A percentile compares a stretch with the other conserved stretches of the same genome.
These are phyloP conservation scores for Platanus orientalis DNA, from an alignment of 164 flowering plant genomes.

Conservation along the genomic window DNA sequence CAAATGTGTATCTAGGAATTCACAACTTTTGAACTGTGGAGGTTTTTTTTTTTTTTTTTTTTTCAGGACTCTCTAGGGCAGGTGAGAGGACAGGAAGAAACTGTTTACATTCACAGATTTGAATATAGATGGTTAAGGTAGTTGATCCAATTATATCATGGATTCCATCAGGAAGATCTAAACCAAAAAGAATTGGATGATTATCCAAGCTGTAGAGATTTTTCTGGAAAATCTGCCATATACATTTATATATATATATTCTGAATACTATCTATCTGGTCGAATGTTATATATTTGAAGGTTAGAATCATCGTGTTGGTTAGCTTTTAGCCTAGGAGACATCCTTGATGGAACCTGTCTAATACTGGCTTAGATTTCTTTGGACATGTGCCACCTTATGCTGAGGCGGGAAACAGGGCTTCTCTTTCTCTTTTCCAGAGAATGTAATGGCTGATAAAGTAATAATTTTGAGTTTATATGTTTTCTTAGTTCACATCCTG, in stretches of 20 bases:
- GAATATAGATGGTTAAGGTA: not conserved
- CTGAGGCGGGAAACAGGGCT: not conserved
- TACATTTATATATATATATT: too few relatives aligned
- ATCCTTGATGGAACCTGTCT: not conserved
- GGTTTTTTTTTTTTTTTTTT: too few relatives aligned
- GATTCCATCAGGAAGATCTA: not conserved
- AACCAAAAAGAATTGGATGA: not conserved
- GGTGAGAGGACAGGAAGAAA: not conserved
- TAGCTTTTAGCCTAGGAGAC: not conserved
- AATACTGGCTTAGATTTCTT: not conserved
- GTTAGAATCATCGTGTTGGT: not conserved
- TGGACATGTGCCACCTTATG: not conserved
- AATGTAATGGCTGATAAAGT: not conserved
- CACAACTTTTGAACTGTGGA: not conserved
- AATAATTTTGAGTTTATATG: not conserved
- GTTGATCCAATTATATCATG: not conserved
- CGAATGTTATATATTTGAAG: not conserved
- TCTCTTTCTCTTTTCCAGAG: not conserved
- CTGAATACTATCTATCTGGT: not conserved
- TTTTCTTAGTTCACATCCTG: not conserved
- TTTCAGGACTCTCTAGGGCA: not conserved
- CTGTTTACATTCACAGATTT: not conserved
- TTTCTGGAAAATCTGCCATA: not conserved
- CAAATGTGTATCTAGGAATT: not conserved
- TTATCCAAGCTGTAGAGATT: not conserved